Evolutionary conservation across 2,329 filamentous ascomycete genomes (phyloP).

Genomic region (Fusarium camptoceras): DNA sequence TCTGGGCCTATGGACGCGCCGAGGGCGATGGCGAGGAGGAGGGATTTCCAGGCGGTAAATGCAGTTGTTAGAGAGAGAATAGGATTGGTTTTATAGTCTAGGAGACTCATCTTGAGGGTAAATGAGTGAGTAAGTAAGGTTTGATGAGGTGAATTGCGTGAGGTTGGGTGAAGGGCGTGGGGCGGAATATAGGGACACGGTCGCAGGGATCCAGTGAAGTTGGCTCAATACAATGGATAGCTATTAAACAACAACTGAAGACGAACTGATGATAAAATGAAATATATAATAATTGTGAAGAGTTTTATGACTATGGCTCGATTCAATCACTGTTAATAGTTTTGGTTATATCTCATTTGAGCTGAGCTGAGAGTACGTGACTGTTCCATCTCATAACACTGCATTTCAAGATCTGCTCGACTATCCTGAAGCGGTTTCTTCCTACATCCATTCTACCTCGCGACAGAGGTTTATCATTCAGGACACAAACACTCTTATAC

Average conservation of each 20-base stretch:
- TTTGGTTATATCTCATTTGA: background rate
- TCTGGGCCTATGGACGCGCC: conserved; percentile 64
- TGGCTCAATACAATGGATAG: background rate
- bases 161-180: conserved; percentile 28
- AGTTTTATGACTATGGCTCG: accelerated
- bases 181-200: conserved; percentile 28
- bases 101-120: conserved; percentile 29
- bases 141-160: conserved; percentile 5
- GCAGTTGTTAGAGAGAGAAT: conserved; percentile 42
- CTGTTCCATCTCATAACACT: background rate
- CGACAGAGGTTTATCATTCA: background rate
- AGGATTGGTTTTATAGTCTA: conserved; percentile 34
- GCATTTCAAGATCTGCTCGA: background rate
- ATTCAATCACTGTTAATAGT: background rate
- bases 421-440: background rate
- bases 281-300: background rate
- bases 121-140: conserved; percentile 7
- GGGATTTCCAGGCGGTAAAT: conserved; percentile 75
- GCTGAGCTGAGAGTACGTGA: background rate
- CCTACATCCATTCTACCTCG: background rate
- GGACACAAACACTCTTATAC: background rate
- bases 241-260: background rate
- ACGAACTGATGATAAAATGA: no score
- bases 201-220: conserved; percentile 1
- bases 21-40: conserved; percentile 72